Percentiles rank a stretch among this genome's conserved stretches.
Conservation (phyloP, 495 filamentous ascomycete species). For the Penicillium daleae region DNA sequence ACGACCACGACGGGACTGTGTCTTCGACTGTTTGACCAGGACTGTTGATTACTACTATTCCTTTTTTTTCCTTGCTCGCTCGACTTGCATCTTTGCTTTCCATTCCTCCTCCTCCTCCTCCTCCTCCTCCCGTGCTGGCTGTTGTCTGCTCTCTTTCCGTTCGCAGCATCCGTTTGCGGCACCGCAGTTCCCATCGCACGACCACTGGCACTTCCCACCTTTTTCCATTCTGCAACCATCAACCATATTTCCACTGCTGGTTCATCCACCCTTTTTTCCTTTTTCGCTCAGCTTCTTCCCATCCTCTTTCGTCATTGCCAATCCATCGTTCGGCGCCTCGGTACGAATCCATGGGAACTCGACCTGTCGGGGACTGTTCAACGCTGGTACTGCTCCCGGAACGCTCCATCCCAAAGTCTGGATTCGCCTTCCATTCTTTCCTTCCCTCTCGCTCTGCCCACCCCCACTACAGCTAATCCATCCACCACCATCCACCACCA, state of each 20-base stretch:
- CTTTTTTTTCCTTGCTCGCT: background rate
- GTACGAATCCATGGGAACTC: constrained; percentile 29
- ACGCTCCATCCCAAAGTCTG: constrained; percentile 14
- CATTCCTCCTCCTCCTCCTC: background rate
- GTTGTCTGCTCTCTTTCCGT: constrained; percentile 4
- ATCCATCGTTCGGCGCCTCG: background rate
- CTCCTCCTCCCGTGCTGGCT: no score
- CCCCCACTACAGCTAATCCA: constrained; percentile 18
- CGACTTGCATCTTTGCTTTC: background rate
- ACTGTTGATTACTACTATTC: background rate
- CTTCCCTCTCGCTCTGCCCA: background rate
- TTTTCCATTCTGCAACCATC: background rate
- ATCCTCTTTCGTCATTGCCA: constrained; percentile 4
- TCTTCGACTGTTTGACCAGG: background rate
- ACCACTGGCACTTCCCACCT: background rate
- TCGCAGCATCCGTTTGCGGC: constrained; percentile 12
- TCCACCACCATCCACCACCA: constrained; percentile 6
- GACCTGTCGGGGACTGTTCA: constrained; percentile 27
- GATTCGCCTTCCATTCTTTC: constrained; percentile 14
- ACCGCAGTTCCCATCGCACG: background rate
- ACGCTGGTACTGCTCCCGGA: constrained; percentile 16
- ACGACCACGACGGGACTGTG: background rate
- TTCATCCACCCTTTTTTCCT: background rate
- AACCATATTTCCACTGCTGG: background rate
- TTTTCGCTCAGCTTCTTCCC: background rate